Percentiles rank a stretch among this genome's conserved stretches.
Conservation (phyloP, 352 stramenopile genomes). For the Phytophthora megakarya region DNA sequence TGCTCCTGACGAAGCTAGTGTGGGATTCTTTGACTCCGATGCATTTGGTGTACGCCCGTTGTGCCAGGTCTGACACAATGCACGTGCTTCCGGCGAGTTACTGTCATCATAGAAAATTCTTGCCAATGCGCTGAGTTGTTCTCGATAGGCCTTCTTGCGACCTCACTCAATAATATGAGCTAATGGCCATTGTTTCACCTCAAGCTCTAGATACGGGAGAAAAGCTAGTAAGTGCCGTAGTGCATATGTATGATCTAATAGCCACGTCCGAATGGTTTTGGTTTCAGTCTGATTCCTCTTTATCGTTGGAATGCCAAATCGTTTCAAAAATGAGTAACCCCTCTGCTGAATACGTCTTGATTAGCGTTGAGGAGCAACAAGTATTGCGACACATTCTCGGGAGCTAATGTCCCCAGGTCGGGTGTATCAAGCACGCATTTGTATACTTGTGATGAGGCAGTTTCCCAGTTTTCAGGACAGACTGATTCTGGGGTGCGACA, state of each 20-base stretch:
- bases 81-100: neutral
- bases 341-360: neutral
- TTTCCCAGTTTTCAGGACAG: no score
- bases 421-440: no score
- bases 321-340: neutral
- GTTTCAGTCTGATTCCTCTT: neutral
- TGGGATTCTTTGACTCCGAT: neutral
- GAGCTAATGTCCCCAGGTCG: no score
- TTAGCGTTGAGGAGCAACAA: neutral
- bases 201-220: neutral
- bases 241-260: neutral
- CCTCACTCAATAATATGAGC: neutral
- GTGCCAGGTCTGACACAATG: neutral
- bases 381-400: no score
- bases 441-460: no score
- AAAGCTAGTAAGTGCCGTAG: conserved; percentile 1
- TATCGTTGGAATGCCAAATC: neutral
- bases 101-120: neutral
- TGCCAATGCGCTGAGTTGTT: neutral
- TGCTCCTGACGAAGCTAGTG: neutral
- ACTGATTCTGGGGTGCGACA: no score
- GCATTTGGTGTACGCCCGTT: neutral
- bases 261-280: neutral
- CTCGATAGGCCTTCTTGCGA: neutral
- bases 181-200: conserved; percentile 3